Evolutionary conservation across 345 rosid species (phyloP), one percentile per base, ranked within the genome.

Genomic region (Lepidium didymum): DNA sequence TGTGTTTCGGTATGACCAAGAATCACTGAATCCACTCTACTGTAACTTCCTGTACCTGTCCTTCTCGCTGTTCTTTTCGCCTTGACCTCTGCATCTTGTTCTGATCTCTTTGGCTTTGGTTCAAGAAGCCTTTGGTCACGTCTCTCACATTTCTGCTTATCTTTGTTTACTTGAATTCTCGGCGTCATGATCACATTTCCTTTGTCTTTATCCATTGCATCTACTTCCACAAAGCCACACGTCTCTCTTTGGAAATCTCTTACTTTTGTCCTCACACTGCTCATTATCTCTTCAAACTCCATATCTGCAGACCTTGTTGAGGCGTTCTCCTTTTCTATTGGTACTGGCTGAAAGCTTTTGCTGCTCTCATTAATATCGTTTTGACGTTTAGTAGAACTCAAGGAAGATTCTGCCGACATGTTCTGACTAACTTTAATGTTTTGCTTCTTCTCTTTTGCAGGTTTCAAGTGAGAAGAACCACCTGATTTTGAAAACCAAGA

Each of bases 401-500:
- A 45, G 38, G 82, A 51, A 3, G 84, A 54, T 53, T 72, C 63
- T 13, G 31, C 19, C 31, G 75, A 18, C 38, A 52, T 77, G n/a
- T 75, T 75, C 51, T 79, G 78, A 66, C 56, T 61, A 53, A 21
- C 64, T 44, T 66, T 79, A n/a, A 69, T 73, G 14, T 75, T 72
- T 56, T 53, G 56, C 67, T 73, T 78, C 60, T 75, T 62, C 44
- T 50, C 81, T 56, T 76, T 79, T 23, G 40, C 77, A 45, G 78
- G 74, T 63, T 79, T 80, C 38, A 55, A 38, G 71, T 72, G 70
- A 61, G 83, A 73, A 49, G 68, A 60, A 51, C 77, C 81, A 84
- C 82, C 82, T 77, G 87, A 83, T 77, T 77, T 84, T 13, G 86
- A 79, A 54, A 86, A 78, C 96, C 91, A 88, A 34, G 92, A 79